Percentiles rank a stretch among this genome's conserved stretches.
Conservation (phyloP, 305 asterid species). For the Solanum hybrid region DNA sequence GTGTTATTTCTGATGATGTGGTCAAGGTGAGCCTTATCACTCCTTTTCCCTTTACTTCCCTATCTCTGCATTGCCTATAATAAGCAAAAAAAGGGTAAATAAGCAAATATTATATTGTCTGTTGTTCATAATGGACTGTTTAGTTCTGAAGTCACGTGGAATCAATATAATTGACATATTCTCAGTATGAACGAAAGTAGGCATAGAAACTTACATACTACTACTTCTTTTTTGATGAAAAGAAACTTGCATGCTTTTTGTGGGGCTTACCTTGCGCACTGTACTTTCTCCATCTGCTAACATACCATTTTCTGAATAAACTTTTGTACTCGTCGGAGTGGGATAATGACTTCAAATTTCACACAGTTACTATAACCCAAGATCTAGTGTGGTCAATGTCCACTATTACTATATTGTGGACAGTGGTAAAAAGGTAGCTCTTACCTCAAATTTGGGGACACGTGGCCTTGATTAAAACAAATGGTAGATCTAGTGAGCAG, state of each 20-base stretch:
- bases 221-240: background rate
- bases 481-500: background rate
- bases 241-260: background rate
- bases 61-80: background rate
- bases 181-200: background rate
- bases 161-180: background rate
- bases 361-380: background rate
- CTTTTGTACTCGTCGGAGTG: background rate
- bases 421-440: background rate
- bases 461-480: background rate
- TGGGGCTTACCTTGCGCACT: background rate
- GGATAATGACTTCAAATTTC: background rate
- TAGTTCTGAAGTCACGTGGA: background rate
- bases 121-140: background rate
- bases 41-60: background rate
- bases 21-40: conserved; percentile 46
- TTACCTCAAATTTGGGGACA: background rate
- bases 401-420: background rate
- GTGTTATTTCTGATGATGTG: conserved; percentile 90
- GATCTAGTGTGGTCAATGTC: background rate
- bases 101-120: background rate
- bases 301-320: background rate
- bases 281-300: background rate
- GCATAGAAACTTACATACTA: background rate
- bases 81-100: background rate